Base-by-base conservation (phyloP, 2,329 filamentous ascomycete species). In the Trichoderma breve region DNA sequence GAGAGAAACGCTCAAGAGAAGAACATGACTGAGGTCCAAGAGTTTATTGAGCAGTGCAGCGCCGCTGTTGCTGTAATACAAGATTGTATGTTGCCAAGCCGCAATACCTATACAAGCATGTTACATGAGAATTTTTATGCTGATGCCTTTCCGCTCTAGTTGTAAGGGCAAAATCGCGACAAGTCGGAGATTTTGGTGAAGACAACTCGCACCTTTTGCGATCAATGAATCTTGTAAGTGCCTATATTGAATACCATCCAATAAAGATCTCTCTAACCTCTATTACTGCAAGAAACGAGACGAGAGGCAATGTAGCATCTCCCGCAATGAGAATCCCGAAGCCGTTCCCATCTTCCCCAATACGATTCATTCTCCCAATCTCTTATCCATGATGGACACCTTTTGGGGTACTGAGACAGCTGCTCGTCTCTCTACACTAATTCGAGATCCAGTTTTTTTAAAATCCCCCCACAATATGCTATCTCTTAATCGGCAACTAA, bases 221-320 rank as follows among this genome's bases (percentile, higher is more conserved):
- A 1, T 51, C 43, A 51, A 21, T 12, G 9, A 6, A 51, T n/a
- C 43, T 51, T 51, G 43, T 51, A 51, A 51, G 43, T 51, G 43
- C 43, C n/a, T 12, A 51, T 8, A 21, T 21, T 51, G n/a, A 24
- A 0, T 0, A 14, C 11, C 21, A 14, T 24, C 21, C 1, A 24
- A 24, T 24, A 0, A 14, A 4, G 0, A 9, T 43, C 47, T 53
- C 21, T 3, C 47, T 53, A 4, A 24, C n/a, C 9, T 3, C n/a
- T 51, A 1, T 53, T 14, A 51, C n/a, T 53, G 47, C 21, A 24
- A 53, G n/a, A 21, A 4, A 53, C 47, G 47, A 53, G 47, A 53
- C 47, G 0, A 0, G 2, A 24, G 47, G n/a, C 3, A 2, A 53
- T 24, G n/a, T 7, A 24, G 0, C 0, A 53, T 53, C 47, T 6